Base-by-base conservation (phyloP, 2,329 filamentous ascomycete genomes). In the Sphaerostilbella broomeana region DNA sequence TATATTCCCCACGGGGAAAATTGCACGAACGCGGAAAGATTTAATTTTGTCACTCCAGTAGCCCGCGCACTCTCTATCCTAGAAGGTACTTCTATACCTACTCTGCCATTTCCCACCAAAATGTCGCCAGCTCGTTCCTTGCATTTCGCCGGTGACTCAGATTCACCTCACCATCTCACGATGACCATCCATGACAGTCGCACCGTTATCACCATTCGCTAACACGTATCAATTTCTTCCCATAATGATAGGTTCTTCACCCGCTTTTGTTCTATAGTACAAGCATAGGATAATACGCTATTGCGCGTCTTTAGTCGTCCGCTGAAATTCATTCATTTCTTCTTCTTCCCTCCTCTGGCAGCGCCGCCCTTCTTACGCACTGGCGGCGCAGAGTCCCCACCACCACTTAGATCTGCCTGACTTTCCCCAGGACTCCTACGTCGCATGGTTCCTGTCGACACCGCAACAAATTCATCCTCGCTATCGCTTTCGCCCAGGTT, bases 401-500 rank as follows among this genome's bases (percentile, higher is more conserved):
- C 48, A 43, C 79, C 80, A 45, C 82, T 79, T 15, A 44, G 21
- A 22, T 44, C 42, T 3, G 42, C 42, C 49, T 81, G 72, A 34
- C 77, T 77, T 40, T 84, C 81, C 2, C 85, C 86, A 9, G 86
- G 80, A 57, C 86, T 95, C 57, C 88, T 84, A 43, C 88, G 76
- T 49, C 90, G 75, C 73, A 94, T 90, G 32, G 92, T 94, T 9
- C 90, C 90, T 2, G 77, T 75, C 13, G 75, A 77, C 16, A 82
- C 75, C 4, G 74, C 68, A 18, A 82, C 65, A 44, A 81, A 80
- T 56, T 98, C 94, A 53, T 98, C 92, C 56, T 95, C 92, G 56
- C 86, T 95, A 56, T 97, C 92, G 51, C 86, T 95, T 53, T 94
- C 88, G 33, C 88, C 87, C 31, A 97, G 77, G 56, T 95, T 86